A percentile compares a stretch with the other conserved stretches of the same genome.
Conservation (phyloP, 1,284 basidiomycete species). For the Pseudomicrostroma phylloplanum region DNA sequence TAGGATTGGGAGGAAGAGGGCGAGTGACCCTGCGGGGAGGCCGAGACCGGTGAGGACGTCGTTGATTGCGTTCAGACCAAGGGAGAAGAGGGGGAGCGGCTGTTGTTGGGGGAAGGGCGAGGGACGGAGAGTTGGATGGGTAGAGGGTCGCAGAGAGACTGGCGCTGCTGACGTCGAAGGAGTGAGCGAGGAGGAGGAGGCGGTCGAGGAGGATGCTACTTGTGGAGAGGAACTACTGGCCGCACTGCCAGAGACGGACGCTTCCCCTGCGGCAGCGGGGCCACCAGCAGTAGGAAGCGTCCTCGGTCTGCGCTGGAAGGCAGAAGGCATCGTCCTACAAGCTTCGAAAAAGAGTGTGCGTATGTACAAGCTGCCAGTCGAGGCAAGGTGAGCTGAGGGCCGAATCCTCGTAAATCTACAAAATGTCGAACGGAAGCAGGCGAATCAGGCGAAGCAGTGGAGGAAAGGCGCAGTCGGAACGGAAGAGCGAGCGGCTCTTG, state of each 20-base stretch:
- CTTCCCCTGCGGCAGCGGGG: background rate
- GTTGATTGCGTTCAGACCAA: background rate
- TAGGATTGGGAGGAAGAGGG: background rate
- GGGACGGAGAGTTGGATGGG: slow-evolving; percentile 1
- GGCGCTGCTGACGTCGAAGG: background rate
- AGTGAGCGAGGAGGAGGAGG: background rate
- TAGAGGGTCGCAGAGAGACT: background rate
- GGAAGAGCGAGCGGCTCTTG: too few species aligned
- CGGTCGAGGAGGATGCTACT: too few species aligned
- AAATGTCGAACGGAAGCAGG: too few species aligned
- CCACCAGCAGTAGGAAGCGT: background rate
- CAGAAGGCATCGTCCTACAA: background rate
- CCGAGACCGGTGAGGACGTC: slow-evolving; percentile 2
- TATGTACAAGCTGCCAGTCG: too few species aligned
- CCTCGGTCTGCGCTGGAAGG: background rate
- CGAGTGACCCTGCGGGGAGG: background rate
- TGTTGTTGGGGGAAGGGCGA: slow-evolving; percentile 4
- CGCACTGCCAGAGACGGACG: background rate
- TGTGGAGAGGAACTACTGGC: background rate
- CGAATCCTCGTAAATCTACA: too few species aligned
- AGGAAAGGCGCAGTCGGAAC: too few species aligned
- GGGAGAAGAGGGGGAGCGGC: slow-evolving; percentile 7
- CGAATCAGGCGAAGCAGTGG: too few species aligned
- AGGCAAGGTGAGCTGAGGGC: too few species aligned
- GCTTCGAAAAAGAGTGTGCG: too few species aligned